Conservation (phyloP, 1,284 basidiomycete species). For the Sutorius eximius region DNA sequence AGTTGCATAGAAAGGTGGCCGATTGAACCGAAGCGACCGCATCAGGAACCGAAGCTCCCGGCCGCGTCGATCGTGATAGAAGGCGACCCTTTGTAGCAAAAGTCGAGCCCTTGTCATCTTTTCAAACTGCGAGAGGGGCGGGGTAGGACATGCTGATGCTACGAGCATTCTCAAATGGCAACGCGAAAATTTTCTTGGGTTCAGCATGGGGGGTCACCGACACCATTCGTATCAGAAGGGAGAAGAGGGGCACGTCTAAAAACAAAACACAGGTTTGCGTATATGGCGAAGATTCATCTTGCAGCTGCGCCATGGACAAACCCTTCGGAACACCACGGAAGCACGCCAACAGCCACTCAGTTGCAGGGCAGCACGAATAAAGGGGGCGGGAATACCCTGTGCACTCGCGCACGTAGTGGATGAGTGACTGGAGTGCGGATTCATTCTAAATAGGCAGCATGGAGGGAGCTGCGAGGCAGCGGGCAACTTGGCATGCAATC, state of each 20-base stretch:
- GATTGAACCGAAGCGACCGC: conserved; percentile 9
- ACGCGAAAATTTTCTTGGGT: background rate
- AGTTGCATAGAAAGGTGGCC: conserved; percentile 7
- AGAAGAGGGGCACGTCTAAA: conserved; percentile 7
- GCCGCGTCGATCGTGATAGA: conserved; percentile 28
- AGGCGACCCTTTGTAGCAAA: conserved; percentile 20
- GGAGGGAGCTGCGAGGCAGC: conserved; percentile 27
- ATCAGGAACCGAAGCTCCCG: conserved; percentile 29
- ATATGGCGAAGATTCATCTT: conserved; percentile 28
- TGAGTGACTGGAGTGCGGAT: conserved; percentile 9
- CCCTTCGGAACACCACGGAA: conserved; percentile 8
- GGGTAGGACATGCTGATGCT: conserved; percentile 4
- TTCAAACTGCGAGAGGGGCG: conserved; percentile 13
- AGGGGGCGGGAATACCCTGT: conserved; percentile 9
- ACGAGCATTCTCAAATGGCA: background rate
- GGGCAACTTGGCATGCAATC: conserved; percentile 15
- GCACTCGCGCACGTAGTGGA: conserved; percentile 8
- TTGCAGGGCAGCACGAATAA: conserved; percentile 7
- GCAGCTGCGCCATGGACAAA: conserved; percentile 22
- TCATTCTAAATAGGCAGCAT: conserved; percentile 17
- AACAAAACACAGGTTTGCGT: conserved; percentile 13
- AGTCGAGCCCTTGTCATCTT: conserved; percentile 23
- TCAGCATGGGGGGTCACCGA: background rate
- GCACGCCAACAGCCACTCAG: conserved; percentile 1
- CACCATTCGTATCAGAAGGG: background rate